Conservation (phyloP, 73 alveolate genomes). For the Paramecium primaurelia region DNA sequence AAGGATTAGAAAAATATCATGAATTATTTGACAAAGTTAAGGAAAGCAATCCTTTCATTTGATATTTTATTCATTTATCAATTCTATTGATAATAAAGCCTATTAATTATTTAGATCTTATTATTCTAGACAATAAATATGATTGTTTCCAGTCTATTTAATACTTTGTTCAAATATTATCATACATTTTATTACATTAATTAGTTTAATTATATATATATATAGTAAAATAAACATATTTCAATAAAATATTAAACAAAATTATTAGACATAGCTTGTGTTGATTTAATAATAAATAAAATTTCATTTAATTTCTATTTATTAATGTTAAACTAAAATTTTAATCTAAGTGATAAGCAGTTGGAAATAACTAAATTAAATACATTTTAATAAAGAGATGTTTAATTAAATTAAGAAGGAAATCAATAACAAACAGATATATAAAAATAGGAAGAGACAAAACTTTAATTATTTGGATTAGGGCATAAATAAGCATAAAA, state of each 20-base stretch:
- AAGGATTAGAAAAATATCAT: conserved; percentile 59
- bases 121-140: neutral
- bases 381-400: neutral
- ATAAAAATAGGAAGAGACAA: neutral
- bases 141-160: neutral
- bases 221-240: too few relatives aligned
- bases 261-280: neutral
- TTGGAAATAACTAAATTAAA: neutral
- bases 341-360: neutral
- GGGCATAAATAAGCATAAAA: neutral
- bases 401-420: neutral
- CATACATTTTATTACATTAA: neutral
- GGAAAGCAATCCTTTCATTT: conserved; percentile 49
- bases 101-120: neutral
- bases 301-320: neutral
- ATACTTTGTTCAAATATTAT: neutral
- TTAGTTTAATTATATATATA: neutral
- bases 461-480: neutral
- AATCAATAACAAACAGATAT: neutral
- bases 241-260: neutral
- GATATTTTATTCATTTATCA: neutral
- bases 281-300: neutral
- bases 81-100: neutral
- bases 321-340: neutral
- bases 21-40: conserved; percentile 57